Base-by-base conservation (phyloP, 331 rosid species). In the Rhamnella rubrinervis region DNA sequence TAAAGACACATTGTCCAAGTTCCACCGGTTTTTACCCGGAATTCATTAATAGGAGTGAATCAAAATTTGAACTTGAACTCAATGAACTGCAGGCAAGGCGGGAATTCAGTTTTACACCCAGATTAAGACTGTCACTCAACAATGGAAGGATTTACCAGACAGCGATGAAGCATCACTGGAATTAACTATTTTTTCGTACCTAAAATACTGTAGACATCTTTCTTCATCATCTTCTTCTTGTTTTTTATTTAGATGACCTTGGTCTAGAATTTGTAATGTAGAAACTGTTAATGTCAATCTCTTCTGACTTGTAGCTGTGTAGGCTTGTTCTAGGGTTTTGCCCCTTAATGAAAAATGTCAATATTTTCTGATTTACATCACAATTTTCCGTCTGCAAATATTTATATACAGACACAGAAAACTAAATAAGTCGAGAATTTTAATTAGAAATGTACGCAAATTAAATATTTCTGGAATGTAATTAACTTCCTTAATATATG, bases 61-160 rank as follows among this genome's bases (percentile, higher is more conserved):
- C 1, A 38, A 46, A 63, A 9, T 58, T 69, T 28, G 19, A 55
- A 35, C 37, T 70, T 21, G 0, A 61, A 17, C 39, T 38, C 17
- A 17, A 15, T 72, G 41, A 63, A 44, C 62, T 66, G 73, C 74
- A 80, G 87, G 82, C 66, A 73, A 69, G 73, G 76, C 74, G 23
- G 85, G 78, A 70, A 50, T 80, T 77, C 80, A 77, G 58, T 80
- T 83, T 67, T 80, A 76, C 70, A 83, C 85, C 50, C 82, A 74
- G 55, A 70, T 71, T 10, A 83, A 83, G 78, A 83, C 71, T 18
- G 82, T 83, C 46, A 62, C 80, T 63, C 79, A 77, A 71, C 85
- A 73, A 63, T 83, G 85, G 87, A 70, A 65, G 56, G 80, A 80
- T 57, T 52, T 70, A 61, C 66, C 9, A 15, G 79, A 59, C 63